Base-by-base conservation (phyloP, 31 red algal genomes). In the Odonthalia washingtoniensis region DNA sequence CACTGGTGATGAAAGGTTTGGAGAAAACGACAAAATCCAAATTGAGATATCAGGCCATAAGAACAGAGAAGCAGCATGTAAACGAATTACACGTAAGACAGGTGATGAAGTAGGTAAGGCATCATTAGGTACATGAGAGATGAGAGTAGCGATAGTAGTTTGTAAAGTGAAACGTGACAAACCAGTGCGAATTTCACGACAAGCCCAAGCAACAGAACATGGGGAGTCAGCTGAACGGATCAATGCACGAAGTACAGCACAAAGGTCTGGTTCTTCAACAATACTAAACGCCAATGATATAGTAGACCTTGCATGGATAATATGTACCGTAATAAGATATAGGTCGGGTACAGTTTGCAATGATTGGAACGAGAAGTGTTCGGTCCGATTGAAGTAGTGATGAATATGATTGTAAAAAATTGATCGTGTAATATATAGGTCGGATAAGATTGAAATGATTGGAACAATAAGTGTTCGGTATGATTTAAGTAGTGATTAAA, bases 401-500 rank as follows among this genome's bases (percentile, higher is more conserved):
- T 24, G 89, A 91, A 27, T 85, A 67, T 26, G 53, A 73, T 42
- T 84, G 72, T 38, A 91, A 49, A 45, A 80, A n/a, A n/a, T n/a
- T n/a, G n/a, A n/a, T n/a, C n/a, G n/a, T 31, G 85, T 66, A 57
- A 88, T 33, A 21, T 80, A 65, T 28, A 91, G 89, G 1, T 61
- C 64, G 26, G 81, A 37, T 24, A 91, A 74, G 4, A 81, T 80
- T 53, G 80, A 72, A 14, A 91, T 70, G 35, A 85, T 85, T 61
- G 89, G 80, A 3, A 91, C 81, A 33, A 91, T 62, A 14, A 90
- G 70, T 21, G 87, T 90, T 2, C 87, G 77, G 45, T 90, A 77
- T 57, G 78, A 31, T 52, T 79, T 35, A 33, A 91, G 81, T 38
- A 91, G 61, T 42, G 69, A 70, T 24, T 80, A 91, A 27, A 91